phyloP scores from a whole-genome alignment of 169 alveolate species.

The Cryptosporidium parvum region DNA sequence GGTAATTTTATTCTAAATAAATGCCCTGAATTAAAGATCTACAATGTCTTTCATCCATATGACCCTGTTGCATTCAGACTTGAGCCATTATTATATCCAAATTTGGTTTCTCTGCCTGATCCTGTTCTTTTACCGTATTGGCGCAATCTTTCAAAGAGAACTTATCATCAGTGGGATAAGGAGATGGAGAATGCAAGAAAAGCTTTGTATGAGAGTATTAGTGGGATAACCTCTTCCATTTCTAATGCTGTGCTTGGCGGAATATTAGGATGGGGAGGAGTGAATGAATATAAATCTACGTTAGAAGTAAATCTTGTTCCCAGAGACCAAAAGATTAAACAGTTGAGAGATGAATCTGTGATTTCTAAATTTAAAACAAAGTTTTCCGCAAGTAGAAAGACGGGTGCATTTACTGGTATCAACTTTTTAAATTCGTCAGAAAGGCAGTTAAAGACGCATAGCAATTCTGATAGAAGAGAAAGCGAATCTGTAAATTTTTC shows the following conservation, averaged over 20 bases:
- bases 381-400: conserved; percentile 69
- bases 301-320: conserved; percentile 77
- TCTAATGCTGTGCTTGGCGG: conserved; percentile 77
- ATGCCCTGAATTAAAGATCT: conserved; percentile 80
- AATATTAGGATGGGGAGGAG: conserved; percentile 74
- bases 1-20: conserved; percentile 81
- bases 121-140: conserved; percentile 87
- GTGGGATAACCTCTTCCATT: conserved; percentile 81
- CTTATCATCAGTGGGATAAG: conserved; percentile 89
- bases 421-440: background rate
- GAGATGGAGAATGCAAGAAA: conserved; percentile 83
- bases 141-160: conserved; percentile 87
- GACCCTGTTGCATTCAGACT: conserved; percentile 88
- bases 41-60: conserved; percentile 87
- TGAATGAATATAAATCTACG: conserved; percentile 77
- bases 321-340: conserved; percentile 78
- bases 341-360: conserved; percentile 79
- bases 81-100: conserved; percentile 85
- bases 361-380: conserved; percentile 77
- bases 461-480: conserved; percentile 64
- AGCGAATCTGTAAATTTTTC: conserved; percentile 49
- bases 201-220: conserved; percentile 80
- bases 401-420: background rate
- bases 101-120: conserved; percentile 82
- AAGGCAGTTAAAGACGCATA: conserved; percentile 21